These are phyloP conservation scores for Priceomyces carsonii DNA, from an alignment of 805 yeast species.

Conservation along the genomic window DNA sequence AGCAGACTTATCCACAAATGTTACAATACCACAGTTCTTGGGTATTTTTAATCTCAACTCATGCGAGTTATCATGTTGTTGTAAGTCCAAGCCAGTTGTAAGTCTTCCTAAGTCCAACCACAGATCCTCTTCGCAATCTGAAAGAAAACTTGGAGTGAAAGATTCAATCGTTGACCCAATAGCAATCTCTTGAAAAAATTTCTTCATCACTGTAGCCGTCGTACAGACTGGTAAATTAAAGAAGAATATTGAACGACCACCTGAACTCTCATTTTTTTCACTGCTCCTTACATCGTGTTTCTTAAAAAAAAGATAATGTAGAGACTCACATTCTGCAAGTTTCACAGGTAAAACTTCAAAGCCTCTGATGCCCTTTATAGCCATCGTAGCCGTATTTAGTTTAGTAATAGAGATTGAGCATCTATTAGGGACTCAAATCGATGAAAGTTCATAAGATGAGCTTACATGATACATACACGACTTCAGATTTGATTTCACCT, in stretches of 20 bases:
- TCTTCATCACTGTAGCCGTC: slow-evolving; percentile 51
- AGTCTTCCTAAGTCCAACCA: slow-evolving; percentile 57
- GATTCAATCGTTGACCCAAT: slow-evolving; percentile 65
- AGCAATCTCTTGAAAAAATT: slow-evolving; percentile 58
- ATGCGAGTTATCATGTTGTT: slow-evolving; percentile 13
- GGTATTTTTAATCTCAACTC: slow-evolving; percentile 51
- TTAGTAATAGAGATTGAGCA: not conserved
- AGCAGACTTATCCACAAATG: slow-evolving; percentile 71
- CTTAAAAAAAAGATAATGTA: slow-evolving; percentile 65
- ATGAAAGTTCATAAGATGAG: not conserved
- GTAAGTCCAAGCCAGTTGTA: slow-evolving; percentile 51
- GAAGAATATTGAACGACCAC: slow-evolving; percentile 63
- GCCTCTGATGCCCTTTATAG: slow-evolving; percentile 53
- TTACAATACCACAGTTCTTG: slow-evolving; percentile 70
- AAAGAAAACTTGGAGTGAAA: slow-evolving; percentile 33
- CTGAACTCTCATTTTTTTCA: slow-evolving; percentile 27
- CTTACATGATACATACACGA: not conserved
- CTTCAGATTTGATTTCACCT: not conserved
- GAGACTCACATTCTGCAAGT: slow-evolving; percentile 35
- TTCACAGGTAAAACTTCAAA: slow-evolving; percentile 52
- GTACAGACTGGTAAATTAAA: slow-evolving; percentile 75
- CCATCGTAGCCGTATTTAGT: slow-evolving; percentile 8
- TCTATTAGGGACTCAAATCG: not conserved
- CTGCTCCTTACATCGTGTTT: slow-evolving; percentile 52
- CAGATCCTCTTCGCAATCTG: slow-evolving; percentile 45